Evolutionary conservation across 2,329 filamentous ascomycete genomes (phyloP), one percentile per base, ranked within the genome.

Genomic region (Atkinsonella texensis): DNA sequence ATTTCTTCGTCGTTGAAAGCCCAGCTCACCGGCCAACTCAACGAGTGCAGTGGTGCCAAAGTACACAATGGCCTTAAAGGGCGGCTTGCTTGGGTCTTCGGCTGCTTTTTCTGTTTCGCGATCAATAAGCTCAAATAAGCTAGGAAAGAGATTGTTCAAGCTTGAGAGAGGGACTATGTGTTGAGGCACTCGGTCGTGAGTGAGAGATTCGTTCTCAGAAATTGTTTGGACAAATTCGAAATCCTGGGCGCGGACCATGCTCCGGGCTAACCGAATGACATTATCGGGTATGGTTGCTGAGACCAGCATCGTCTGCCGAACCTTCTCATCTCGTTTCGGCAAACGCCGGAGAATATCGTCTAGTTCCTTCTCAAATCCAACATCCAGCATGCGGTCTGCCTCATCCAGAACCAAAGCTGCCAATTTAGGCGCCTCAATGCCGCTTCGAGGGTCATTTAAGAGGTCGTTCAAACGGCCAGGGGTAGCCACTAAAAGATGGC

Each of bases 51-150:
- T 94, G 20, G 85, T 88, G 60, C 87, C 87, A 65, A 91, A 85
- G 71, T 95, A 98, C 42, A 95, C 73, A 54, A 98, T 94, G n/a
- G 89, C 88, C 75, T 98, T 98, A 79, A 97, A 96, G 0, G 88
- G 87, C 15, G 67, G 67, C 3, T 55, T 60, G 4, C 66, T 65
- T 2, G 60, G 66, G 55, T 74, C 69, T 55, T 67, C 62, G 2
- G 57, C 60, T 18, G 70, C 64, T 23, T 71, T 69, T 32, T 73
- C 59, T n/a, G 75, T 66, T 59, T 85, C 81, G 38, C 77, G 76
- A 51, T 83, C 71, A 46, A 84, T 72, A 49, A 96, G 75, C 67
- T 97, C 90, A 50, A 93, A 75, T 18, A 97, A 65, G 2, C 84
- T 70, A 15, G 93, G 89, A 54, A 88, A 74, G 42, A 83, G 70